Conservation (phyloP, 441 rosid species). For the Pelargonium citronellum region DNA sequence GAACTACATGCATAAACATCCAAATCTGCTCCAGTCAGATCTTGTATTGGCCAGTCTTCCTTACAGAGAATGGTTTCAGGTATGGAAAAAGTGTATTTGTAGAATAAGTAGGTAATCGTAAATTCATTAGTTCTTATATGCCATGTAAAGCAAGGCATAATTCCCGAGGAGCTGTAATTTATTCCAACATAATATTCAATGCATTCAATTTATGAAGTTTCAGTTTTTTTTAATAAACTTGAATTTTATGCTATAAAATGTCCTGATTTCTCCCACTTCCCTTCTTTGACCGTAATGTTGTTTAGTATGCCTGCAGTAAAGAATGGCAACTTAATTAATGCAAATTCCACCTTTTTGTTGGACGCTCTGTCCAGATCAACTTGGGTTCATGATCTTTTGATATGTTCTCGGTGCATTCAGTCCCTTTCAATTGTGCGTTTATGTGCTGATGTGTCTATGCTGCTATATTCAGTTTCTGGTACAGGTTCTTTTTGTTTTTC, state of each 20-base stretch:
- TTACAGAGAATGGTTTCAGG: constrained; percentile 54
- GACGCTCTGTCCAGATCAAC: constrained; percentile 83
- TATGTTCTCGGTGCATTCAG: not conserved
- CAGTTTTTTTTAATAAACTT: constrained; percentile 30
- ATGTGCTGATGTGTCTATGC: constrained; percentile 20
- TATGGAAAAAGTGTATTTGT: constrained; percentile 24
- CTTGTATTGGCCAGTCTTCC: constrained; percentile 73
- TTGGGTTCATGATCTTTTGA: constrained; percentile 22
- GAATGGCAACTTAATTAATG: constrained; percentile 46
- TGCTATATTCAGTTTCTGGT: constrained; percentile 16
- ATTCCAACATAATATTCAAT: constrained; percentile 13
- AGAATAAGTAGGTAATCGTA: not conserved
- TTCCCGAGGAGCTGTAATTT: not conserved
- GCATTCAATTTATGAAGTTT: constrained; percentile 29
- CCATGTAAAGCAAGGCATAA: not conserved
- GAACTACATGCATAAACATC: constrained; percentile 46
- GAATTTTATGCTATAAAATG: no score
- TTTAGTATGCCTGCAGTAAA: no score
- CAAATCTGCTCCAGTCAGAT: constrained; percentile 59
- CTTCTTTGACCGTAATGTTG: no score
- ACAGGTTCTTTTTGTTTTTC: constrained; percentile 41
- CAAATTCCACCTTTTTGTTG: constrained; percentile 49
- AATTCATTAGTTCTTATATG: constrained; percentile 1
- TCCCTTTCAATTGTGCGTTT: not conserved
- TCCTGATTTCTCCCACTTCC: no score